These are phyloP conservation scores for Trifolium dubium DNA, from an alignment of 306 rosid species.

Conservation along the genomic window DNA sequence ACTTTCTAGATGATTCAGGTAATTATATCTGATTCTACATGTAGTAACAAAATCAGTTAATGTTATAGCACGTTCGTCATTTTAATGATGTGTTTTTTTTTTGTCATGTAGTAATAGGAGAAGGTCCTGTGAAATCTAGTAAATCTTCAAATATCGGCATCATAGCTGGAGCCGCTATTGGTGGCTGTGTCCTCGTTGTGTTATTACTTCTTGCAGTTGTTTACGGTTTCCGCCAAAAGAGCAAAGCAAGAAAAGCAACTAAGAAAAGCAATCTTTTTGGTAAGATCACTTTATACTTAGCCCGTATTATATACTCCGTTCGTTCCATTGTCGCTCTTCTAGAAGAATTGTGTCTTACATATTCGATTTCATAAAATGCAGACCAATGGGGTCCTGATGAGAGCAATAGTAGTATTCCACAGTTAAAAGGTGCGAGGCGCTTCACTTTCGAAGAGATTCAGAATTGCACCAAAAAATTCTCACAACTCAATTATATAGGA, in stretches of 20 bases:
- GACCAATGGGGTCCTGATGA: slow-evolving; percentile 54
- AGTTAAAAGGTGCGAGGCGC: slow-evolving; percentile 67
- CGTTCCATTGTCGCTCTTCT: background rate
- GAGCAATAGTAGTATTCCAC: slow-evolving; percentile 51
- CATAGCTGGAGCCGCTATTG: slow-evolving; percentile 68
- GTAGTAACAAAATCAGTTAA: slow-evolving; percentile 17
- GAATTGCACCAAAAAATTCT: slow-evolving; percentile 57
- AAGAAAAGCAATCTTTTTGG: slow-evolving; percentile 54
- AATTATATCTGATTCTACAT: slow-evolving; percentile 35
- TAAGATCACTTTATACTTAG: slow-evolving; percentile 26
- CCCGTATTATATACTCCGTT: background rate
- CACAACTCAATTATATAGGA: slow-evolving; percentile 40
- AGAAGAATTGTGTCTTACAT: background rate
- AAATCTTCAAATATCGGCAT: slow-evolving; percentile 49
- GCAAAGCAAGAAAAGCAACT: slow-evolving; percentile 47
- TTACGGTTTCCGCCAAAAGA: slow-evolving; percentile 64
- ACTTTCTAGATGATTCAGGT: slow-evolving; percentile 44
- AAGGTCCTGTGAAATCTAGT: slow-evolving; percentile 14
- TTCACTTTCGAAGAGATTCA: slow-evolving; percentile 75
- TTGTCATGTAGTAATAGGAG: slow-evolving; percentile 17
- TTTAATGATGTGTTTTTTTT: slow-evolving; percentile 13
- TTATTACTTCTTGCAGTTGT: slow-evolving; percentile 51
- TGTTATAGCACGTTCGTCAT: slow-evolving; percentile 8
- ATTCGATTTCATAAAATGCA: slow-evolving; percentile 46
- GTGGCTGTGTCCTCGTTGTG: slow-evolving; percentile 61